Percentiles rank a stretch among this genome's conserved stretches.
phyloP scores from a whole-genome alignment of 2,329 filamentous ascomycete species.

The Beauveria brongniartii region DNA sequence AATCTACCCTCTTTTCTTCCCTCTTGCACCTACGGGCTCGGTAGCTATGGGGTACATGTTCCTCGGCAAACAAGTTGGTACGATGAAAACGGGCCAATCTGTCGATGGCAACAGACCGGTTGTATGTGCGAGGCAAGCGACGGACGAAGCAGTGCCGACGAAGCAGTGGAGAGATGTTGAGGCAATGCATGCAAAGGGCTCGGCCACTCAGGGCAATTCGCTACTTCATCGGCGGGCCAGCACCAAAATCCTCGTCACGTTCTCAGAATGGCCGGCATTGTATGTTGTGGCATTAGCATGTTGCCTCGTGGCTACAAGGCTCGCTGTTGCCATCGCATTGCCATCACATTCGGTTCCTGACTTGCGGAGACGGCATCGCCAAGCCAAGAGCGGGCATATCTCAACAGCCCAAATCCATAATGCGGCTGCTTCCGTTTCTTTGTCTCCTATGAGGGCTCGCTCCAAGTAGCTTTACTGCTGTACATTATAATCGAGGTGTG shows the following conservation, averaged over 20 bases:
- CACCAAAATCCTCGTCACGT: background rate
- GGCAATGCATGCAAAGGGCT: background rate
- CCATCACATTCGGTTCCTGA: background rate
- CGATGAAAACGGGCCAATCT: background rate
- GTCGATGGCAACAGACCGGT: background rate
- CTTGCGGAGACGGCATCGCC: background rate
- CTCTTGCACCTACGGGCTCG: background rate
- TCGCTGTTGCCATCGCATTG: background rate
- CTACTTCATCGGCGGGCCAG: background rate
- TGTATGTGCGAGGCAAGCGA: background rate
- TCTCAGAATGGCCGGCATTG: background rate
- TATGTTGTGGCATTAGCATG: background rate
- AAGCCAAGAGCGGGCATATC: background rate
- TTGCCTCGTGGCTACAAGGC: background rate
- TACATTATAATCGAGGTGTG: background rate
- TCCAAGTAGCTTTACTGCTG: background rate
- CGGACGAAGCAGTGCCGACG: background rate
- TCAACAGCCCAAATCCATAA: background rate
- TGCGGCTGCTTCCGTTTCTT: background rate
- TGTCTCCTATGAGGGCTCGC: background rate
- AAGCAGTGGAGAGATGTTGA: background rate
- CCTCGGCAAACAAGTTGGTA: background rate
- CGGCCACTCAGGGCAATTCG: background rate
- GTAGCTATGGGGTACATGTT: background rate
- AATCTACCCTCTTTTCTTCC: background rate